phyloP scores from a whole-genome alignment of 169 alveolate species.

The Prorocentrum cordatum region DNA sequence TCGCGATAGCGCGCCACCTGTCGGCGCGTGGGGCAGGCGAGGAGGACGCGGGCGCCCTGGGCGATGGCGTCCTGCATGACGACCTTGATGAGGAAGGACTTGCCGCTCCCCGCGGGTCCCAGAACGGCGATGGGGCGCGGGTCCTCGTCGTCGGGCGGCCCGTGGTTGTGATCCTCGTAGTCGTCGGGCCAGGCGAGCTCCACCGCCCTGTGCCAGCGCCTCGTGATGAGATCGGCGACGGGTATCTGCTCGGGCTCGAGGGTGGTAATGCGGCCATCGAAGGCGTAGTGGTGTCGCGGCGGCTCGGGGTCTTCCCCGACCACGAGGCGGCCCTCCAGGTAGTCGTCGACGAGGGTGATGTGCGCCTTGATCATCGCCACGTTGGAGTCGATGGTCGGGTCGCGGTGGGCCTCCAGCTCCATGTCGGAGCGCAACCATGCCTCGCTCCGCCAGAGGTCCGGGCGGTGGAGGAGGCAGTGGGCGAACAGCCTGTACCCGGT shows the following conservation, averaged over 20 bases:
- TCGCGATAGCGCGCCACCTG: background rate
- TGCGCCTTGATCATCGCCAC: background rate
- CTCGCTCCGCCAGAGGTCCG: background rate
- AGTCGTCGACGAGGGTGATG: background rate
- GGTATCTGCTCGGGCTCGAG: no score
- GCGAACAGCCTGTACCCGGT: background rate
- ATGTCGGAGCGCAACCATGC: background rate
- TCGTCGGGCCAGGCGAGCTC: background rate
- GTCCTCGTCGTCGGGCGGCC: background rate
- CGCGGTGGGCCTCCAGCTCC: background rate
- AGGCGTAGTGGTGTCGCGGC: background rate
- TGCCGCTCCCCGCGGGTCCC: background rate
- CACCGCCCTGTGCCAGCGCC: background rate
- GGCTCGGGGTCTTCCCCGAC: background rate
- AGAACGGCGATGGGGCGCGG: background rate
- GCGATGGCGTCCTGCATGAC: background rate
- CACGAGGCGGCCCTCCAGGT: background rate
- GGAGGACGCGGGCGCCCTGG: background rate
- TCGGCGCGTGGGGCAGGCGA: slow-evolving; percentile 10
- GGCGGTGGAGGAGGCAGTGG: background rate
- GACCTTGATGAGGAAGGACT: background rate
- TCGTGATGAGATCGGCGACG: no score
- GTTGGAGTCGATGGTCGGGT: background rate
- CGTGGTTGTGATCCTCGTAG: background rate
- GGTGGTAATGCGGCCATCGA: no score